These are phyloP conservation scores for Cryptosporidium sp. DNA, from an alignment of 169 alveolate species.

Conservation along the genomic window DNA sequence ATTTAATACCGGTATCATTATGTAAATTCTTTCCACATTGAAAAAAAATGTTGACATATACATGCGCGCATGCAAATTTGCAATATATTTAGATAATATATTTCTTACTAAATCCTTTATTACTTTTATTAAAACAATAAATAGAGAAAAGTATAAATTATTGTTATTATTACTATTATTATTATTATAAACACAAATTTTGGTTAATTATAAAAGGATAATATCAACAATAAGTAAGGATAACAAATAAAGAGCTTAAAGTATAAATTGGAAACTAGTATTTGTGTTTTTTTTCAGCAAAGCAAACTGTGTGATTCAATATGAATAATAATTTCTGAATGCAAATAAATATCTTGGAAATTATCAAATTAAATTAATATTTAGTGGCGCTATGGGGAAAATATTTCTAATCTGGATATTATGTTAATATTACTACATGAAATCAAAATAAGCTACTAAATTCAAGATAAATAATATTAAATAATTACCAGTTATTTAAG, in stretches of 20 bases:
- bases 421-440: neutral
- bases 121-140: too few species aligned
- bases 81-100: neutral
- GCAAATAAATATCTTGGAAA: neutral
- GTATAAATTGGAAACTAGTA: neutral
- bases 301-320: too few species aligned
- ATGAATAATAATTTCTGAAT: neutral
- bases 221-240: neutral
- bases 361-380: neutral
- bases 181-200: neutral
- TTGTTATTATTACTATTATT: too few species aligned
- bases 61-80: neutral
- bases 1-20: neutral
- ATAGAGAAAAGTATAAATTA: too few species aligned
- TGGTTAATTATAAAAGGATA: too few species aligned
- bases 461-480: neutral
- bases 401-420: slow-evolving; percentile 9
- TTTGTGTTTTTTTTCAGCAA: neutral
- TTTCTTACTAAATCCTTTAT: neutral
- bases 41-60: neutral
- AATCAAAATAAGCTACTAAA: neutral
- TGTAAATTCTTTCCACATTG: neutral
- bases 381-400: slow-evolving; percentile 37
- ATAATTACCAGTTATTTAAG: slow-evolving; percentile 3
- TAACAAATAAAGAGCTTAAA: too few species aligned